Conservation (phyloP, 148 eudicot species). For the Spergularia bocconei region DNA sequence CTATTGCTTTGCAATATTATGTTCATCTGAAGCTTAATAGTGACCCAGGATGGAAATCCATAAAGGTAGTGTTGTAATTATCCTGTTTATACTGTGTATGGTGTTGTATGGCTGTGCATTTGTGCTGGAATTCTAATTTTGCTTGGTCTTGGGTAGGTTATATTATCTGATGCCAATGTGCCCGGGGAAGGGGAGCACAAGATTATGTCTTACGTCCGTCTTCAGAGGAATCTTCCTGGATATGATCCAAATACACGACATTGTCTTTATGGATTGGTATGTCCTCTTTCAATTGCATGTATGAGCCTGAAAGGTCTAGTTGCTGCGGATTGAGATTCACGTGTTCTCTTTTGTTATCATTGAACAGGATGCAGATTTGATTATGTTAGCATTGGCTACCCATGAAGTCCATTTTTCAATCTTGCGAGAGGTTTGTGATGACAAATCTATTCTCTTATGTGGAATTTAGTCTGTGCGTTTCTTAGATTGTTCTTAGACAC, state of each 20-base stretch:
- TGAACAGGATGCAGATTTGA: slow-evolving; percentile 83
- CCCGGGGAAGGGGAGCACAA: slow-evolving; percentile 99
- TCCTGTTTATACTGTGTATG: not conserved
- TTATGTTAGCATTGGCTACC: slow-evolving; percentile 92
- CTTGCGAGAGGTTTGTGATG: slow-evolving; percentile 70
- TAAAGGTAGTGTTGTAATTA: slow-evolving; percentile 56
- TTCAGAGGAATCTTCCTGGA: slow-evolving; percentile 93
- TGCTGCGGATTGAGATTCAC: not conserved
- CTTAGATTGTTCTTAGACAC: too few relatives aligned
- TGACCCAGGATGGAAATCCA: slow-evolving; percentile 95
- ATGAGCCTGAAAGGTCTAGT: not conserved
- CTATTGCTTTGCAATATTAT: slow-evolving; percentile 88
- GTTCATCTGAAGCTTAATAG: slow-evolving; percentile 78
- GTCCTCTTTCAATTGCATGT: slow-evolving; percentile 16
- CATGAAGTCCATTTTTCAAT: slow-evolving; percentile 98
- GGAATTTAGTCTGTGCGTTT: not conserved
- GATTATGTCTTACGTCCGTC: slow-evolving; percentile 97
- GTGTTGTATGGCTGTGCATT: not conserved
- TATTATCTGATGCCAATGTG: slow-evolving; percentile 96
- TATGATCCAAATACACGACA: slow-evolving; percentile 95
- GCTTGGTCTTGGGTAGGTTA: slow-evolving; percentile 56
- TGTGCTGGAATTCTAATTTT: slow-evolving; percentile 5
- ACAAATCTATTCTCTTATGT: not conserved
- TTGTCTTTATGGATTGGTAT: slow-evolving; percentile 93
- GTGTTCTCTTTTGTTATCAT: not conserved